Evolutionary conservation across 164 flowering plant genomes (phyloP).

Genomic region (Stephania japonica): DNA sequence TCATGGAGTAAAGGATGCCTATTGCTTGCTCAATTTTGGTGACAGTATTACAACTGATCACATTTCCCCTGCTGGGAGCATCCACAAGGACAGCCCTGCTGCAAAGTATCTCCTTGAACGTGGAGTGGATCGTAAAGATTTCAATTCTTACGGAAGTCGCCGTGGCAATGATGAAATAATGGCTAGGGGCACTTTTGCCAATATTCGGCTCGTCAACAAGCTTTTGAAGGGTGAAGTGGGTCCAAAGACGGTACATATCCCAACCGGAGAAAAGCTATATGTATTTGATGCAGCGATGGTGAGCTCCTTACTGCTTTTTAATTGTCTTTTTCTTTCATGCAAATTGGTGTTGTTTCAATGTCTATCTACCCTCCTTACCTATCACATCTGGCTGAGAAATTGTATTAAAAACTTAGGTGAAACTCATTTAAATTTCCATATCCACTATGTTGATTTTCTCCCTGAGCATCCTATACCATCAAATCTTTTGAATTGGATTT

Average conservation of each 20-base stretch:
- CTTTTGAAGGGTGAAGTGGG: conserved; percentile 87
- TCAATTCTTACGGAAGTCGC: conserved; percentile 84
- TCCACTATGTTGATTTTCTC: no score
- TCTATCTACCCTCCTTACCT: neutral
- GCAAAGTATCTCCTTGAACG: conserved; percentile 68
- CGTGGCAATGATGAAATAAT: conserved; percentile 85
- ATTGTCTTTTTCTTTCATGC: neutral
- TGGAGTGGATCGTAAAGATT: conserved; percentile 66
- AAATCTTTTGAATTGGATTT: no score
- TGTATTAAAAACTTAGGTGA: no score
- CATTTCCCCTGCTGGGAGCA: conserved; percentile 85
- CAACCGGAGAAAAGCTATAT: conserved; percentile 35
- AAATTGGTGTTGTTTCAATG: neutral
- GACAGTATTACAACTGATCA: conserved; percentile 92
- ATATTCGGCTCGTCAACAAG: conserved; percentile 76
- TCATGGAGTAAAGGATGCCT: conserved; percentile 76
- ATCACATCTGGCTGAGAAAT: no score
- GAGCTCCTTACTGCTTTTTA: conserved; percentile 13
- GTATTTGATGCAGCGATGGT: conserved; percentile 64
- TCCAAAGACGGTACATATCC: conserved; percentile 66
- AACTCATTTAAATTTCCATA: no score
- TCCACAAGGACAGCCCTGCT: conserved; percentile 79
- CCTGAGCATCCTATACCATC: no score
- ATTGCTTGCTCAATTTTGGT: conserved; percentile 73
- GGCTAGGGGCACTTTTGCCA: conserved; percentile 91